Base-by-base conservation (phyloP, 805 yeast species). In the Metschnikowia orientalis region DNA sequence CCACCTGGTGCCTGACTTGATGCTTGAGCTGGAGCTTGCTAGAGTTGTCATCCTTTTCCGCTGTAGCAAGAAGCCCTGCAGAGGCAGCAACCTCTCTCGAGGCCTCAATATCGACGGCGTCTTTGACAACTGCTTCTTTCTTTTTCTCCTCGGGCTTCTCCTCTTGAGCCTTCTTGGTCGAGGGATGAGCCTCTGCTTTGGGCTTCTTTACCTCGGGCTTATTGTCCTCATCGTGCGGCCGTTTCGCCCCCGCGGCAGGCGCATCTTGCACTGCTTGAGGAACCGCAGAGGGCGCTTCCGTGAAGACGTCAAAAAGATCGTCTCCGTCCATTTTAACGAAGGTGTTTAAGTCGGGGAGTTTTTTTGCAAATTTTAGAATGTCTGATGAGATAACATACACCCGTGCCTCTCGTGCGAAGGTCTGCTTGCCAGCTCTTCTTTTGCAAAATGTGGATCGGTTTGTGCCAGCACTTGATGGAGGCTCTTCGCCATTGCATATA, bases 1-100 rank as follows among this genome's bases (percentile, higher is more conserved):
- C 97, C 8, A 90, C 98, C 60, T 90, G 97, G 63, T 90, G 98
- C 58, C 97, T 81, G 35, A 90, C 96, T 60, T 87, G 96, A 66
- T 90, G 98, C 38, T 79, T 78, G 44, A 88, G 67, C 55, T 82
- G 80, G 38, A 88, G 79, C 2, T 44, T 45, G 5, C 38, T 16
- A 3, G 28, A 28, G 36, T 61, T 60, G 7, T 61, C 57, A 34
- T 61, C 66, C 4, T 35, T 30, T 3, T 49, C 20, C 2, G 42
- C 23, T 10, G 36, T 35, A 10, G 67, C 67, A 48, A 78, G 53
- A 21, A 87, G 64, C 5, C 95, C 95, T 19, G 73, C 73, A 0
- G 94, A 82, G 1, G 83, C 86, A n/a, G 77, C 77, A 19, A 88
- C 94, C 57, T 87, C 94, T 57, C 95, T 70, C 3, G 86, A 79